A percentile compares a stretch with the other conserved stretches of the same genome.
Evolutionary conservation across 108 stramenopile species (phyloP).

Genomic region (Asterionellopsis glacialis): DNA sequence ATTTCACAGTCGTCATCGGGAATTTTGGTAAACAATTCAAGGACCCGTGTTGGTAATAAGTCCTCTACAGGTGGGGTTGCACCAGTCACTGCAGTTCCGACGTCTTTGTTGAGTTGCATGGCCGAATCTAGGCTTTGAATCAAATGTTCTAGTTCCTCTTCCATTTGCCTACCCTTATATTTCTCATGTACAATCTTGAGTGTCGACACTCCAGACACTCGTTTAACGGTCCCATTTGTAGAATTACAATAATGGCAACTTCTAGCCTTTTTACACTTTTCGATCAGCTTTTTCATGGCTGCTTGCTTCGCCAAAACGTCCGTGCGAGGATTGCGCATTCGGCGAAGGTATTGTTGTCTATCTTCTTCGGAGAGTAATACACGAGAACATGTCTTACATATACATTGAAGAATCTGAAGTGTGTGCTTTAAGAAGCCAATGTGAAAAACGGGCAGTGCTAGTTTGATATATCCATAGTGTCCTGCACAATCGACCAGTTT

Average conservation of each 20-base stretch:
- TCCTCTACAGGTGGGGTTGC: conserved; percentile 62
- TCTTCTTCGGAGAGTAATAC: conserved; percentile 81
- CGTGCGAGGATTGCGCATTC: conserved; percentile 77
- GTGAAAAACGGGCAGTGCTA: conserved; percentile 97
- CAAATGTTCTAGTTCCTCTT: conserved; percentile 68
- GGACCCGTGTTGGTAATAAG: conserved; percentile 69
- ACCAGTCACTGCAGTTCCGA: conserved; percentile 23
- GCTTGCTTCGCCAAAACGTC: conserved; percentile 75
- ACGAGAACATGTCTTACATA: conserved; percentile 96
- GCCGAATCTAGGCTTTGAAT: conserved; percentile 47
- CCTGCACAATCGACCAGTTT: conserved; percentile 95
- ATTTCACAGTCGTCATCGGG: conserved; percentile 93
- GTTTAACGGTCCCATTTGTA: conserved; percentile 93
- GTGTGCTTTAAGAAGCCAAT: conserved; percentile 97
- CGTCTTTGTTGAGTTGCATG: conserved; percentile 73
- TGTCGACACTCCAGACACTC: conserved; percentile 88
- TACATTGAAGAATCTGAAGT: conserved; percentile 86
- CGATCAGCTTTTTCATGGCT: conserved; percentile 83
- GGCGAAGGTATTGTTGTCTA: conserved; percentile 44
- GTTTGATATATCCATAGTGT: conserved; percentile 92
- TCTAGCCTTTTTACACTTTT: conserved; percentile 87
- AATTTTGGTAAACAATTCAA: conserved; percentile 86
- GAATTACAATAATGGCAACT: conserved; percentile 87
- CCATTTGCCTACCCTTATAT: conserved; percentile 74
- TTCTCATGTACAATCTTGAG: conserved; percentile 94